phyloP scores from a whole-genome alignment of 352 stramenopile genomes.

The Pythium apleroticum region DNA sequence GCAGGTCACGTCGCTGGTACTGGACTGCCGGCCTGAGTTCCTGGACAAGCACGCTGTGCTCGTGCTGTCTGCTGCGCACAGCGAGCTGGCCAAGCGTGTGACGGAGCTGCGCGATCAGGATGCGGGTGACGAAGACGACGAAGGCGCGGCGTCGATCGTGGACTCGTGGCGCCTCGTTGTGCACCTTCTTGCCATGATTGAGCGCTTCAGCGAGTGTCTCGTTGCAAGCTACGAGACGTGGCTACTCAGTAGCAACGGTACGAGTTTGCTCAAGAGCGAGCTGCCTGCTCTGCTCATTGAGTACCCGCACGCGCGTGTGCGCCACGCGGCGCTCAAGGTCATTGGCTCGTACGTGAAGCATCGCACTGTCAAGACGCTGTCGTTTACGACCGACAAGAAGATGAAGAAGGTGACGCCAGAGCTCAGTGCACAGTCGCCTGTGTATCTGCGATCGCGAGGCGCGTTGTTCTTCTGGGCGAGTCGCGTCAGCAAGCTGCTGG shows the following conservation, averaged over 20 bases:
- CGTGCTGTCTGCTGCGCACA: constrained; percentile 40
- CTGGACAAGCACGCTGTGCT: constrained; percentile 57
- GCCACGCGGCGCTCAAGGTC: constrained; percentile 52
- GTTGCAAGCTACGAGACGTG: constrained; percentile 61
- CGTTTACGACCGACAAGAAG: constrained; percentile 23
- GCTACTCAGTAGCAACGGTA: constrained; percentile 32
- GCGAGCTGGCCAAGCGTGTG: constrained; percentile 39
- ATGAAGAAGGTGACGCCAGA: constrained; percentile 37
- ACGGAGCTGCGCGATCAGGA: constrained; percentile 27
- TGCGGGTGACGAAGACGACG: constrained; percentile 23
- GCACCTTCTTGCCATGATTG: constrained; percentile 62
- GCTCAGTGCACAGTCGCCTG: constrained; percentile 25
- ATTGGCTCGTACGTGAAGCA: constrained; percentile 68
- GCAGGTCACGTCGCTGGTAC: constrained; percentile 71
- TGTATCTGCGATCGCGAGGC: constrained; percentile 54
- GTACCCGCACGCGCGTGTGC: constrained; percentile 80
- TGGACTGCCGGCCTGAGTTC: constrained; percentile 76
- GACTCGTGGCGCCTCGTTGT: constrained; percentile 63
- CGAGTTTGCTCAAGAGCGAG: constrained; percentile 38
- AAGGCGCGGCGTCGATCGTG: constrained; percentile 23
- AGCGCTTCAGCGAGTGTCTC: constrained; percentile 66
- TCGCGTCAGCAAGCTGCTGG: constrained; percentile 67
- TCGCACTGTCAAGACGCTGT: constrained; percentile 49
- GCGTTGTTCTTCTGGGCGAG: constrained; percentile 64
- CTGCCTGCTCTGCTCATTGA: constrained; percentile 59